These are phyloP conservation scores for Trametes villosa DNA, from an alignment of 768 basidiomycete genomes.

Conservation along the genomic window DNA sequence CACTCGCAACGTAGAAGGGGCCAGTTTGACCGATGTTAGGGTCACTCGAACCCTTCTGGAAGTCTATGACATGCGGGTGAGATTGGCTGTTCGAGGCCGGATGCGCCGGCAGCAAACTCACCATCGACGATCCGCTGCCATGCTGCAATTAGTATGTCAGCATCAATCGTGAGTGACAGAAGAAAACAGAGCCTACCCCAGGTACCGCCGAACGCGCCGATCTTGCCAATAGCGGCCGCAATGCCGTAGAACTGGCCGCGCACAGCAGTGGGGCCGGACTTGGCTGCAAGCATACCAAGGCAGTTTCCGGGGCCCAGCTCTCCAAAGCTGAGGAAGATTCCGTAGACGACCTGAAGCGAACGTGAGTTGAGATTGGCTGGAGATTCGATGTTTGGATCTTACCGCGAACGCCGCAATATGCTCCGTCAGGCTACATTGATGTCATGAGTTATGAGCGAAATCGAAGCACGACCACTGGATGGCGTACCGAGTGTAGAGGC, in stretches of 20 bases:
- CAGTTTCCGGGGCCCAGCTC: conserved; percentile 92
- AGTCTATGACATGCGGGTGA: not conserved
- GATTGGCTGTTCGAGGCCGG: not conserved
- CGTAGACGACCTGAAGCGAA: conserved; percentile 70
- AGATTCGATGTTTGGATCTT: conserved; percentile 26
- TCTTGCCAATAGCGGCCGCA: conserved; percentile 85
- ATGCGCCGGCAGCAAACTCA: conserved; percentile 29
- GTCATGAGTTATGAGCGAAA: not conserved
- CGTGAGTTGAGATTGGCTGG: not conserved
- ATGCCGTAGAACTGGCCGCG: conserved; percentile 87
- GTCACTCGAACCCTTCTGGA: conserved; percentile 19
- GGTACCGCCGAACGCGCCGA: conserved; percentile 83
- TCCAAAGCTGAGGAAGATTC: conserved; percentile 88
- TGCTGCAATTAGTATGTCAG: conserved; percentile 40
- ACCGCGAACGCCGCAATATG: conserved; percentile 80
- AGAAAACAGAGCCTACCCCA: conserved; percentile 56
- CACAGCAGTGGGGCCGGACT: conserved; percentile 83
- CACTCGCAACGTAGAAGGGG: conserved; percentile 88
- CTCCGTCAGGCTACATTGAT: conserved; percentile 49
- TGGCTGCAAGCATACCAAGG: conserved; percentile 83
- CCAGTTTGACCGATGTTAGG: conserved; percentile 72
- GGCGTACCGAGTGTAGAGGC: conserved; percentile 61
- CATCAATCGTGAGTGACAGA: no score
- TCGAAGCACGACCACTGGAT: not conserved
- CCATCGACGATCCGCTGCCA: conserved; percentile 71